Evolutionary conservation across 345 rosid genomes (phyloP).

Genomic region (Melaleuca quinquenervia): DNA sequence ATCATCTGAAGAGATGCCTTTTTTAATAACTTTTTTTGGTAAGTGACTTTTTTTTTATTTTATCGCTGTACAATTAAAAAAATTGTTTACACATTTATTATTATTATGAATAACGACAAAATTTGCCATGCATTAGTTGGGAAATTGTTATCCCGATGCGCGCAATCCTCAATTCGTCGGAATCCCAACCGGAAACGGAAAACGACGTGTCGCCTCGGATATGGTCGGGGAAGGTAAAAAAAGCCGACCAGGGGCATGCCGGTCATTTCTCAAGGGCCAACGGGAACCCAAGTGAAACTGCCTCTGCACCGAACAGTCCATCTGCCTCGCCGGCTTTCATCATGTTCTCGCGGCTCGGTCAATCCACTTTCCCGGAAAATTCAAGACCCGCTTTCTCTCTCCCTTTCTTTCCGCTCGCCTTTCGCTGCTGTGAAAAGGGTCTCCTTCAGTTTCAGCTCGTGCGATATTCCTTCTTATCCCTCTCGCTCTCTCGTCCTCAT

Average conservation of each 20-base stretch:
- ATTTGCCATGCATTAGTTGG: background rate
- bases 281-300: background rate
- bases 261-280: background rate
- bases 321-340: background rate
- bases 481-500: background rate
- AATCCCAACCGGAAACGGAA: background rate
- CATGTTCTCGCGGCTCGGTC: background rate
- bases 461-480: background rate
- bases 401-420: background rate
- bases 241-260: background rate
- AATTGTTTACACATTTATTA: background rate
- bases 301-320: constrained; percentile 22
- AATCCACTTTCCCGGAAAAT: background rate
- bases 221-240: background rate
- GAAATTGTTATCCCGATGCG: background rate
- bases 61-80: too few relatives aligned
- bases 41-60: too few relatives aligned
- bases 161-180: background rate
- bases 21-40: too few relatives aligned
- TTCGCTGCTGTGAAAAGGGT: background rate
- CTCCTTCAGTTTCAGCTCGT: background rate
- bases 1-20: too few relatives aligned
- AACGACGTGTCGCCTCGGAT: background rate
- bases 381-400: background rate
- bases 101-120: background rate